Base-by-base conservation (phyloP, 805 yeast genomes). In the Kodamaea neixiangensis region DNA sequence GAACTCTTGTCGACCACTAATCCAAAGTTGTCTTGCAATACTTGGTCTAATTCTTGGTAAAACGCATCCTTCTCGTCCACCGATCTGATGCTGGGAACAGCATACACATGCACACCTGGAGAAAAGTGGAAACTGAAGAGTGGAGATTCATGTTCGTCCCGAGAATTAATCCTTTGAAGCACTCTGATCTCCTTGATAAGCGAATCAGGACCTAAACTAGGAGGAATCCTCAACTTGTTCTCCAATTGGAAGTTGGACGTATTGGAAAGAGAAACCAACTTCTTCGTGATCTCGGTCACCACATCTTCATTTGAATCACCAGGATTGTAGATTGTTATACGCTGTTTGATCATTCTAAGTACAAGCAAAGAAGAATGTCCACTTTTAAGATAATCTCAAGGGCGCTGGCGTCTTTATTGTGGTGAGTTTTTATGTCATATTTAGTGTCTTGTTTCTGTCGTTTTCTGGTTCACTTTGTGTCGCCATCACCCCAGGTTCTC, bases 271-370 rank as follows among this genome's bases (percentile, higher is more conserved):
- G 15, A n/a, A 20, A 54, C 20, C 31, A 11, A 21, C n/a, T n/a
- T 10, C 14, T 46, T 38, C 49, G 46, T 39, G 13, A 53, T 18
- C 22, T 38, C 25, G 11, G 54, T 41, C 9, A 71, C 59, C 15
- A 69, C 45, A 17, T 54, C 57, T 44, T 68, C 71, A 46, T 67
- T 62, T 20, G 55, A 53, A 2, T 49, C 31, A 5, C 52, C 54
- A 11, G 67, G 69, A 52, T 69, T 69, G 52, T 61, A 57, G 25
- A 69, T 49, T 17, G 75, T 68, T 13, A 64, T 59, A 54, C 75
- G 58, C 42, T 70, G 73, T 55, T 63, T 66, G 42, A 60, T 53
- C 61, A 58, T 59, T 42, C 14, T 38, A 20, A 17, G 6, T 38
- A 5, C 11, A 25, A 9, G 31, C 31, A 9, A 25, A 25, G 31